Evolutionary conservation across 2,329 filamentous ascomycete genomes (phyloP).

Genomic region (Aspergillus neotritici): DNA sequence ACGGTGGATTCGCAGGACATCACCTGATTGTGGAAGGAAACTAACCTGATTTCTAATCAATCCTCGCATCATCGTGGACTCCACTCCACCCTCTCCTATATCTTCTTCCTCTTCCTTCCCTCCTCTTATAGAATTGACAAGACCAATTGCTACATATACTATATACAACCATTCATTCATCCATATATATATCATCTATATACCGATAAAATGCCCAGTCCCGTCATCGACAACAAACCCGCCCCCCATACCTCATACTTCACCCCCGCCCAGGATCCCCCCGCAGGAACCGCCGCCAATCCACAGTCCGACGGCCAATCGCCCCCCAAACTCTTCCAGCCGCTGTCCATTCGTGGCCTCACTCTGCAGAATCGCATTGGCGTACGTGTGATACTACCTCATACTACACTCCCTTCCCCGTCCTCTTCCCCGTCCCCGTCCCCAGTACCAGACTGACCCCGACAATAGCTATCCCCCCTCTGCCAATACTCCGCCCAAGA

Average conservation of each 20-base stretch:
- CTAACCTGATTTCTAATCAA: no score
- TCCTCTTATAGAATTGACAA: no score
- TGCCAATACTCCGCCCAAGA: conserved; percentile 64
- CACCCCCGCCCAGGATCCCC: conserved; percentile 33
- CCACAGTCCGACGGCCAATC: conserved; percentile 37
- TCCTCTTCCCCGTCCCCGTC: neutral
- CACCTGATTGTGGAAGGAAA: no score
- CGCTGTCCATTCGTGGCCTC: conserved; percentile 53
- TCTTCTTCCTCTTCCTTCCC: no score
- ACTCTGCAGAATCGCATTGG: conserved; percentile 51
- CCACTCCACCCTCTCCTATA: no score
- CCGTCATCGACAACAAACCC: conserved; percentile 31
- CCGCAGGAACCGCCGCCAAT: conserved; percentile 34
- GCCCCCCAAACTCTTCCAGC: conserved; percentile 54
- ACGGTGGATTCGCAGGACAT: no score
- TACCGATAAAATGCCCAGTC: neutral
- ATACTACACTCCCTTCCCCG: neutral
- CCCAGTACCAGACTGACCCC: neutral
- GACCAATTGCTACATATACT: no score
- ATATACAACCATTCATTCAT: no score
- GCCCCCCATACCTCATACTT: conserved; percentile 41
- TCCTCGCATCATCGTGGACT: no score
- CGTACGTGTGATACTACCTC: conserved; percentile 6
- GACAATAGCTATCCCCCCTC: conserved; percentile 50
- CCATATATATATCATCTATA: no score